Conservation (phyloP, 2,329 filamentous ascomycete genomes). For the Fusarium mangiferae region DNA sequence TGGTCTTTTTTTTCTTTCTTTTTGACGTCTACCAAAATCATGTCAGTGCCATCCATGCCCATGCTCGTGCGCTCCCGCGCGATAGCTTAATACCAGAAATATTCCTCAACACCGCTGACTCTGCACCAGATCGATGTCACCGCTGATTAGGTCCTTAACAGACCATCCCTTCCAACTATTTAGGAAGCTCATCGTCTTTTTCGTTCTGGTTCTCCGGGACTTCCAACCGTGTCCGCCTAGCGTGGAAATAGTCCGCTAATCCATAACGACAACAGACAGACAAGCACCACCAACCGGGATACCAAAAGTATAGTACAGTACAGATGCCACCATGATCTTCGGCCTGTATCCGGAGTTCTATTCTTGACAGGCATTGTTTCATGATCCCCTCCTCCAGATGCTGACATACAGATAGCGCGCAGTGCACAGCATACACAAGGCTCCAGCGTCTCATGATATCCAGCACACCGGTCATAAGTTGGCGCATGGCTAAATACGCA, state of each 20-base stretch:
- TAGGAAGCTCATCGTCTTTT: slow-evolving; percentile 18
- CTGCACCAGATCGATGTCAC: slow-evolving; percentile 19
- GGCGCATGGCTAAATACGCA: background rate
- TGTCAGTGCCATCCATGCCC: slow-evolving; percentile 41
- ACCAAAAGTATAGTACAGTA: slow-evolving; percentile 3
- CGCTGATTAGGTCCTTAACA: slow-evolving; percentile 16
- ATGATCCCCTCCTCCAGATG: background rate
- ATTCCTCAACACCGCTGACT: slow-evolving; percentile 1
- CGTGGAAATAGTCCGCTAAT: slow-evolving; percentile 24
- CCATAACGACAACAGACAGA: background rate
- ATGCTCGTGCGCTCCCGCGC: slow-evolving; percentile 20
- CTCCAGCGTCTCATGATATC: slow-evolving; percentile 3
- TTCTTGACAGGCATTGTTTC: background rate
- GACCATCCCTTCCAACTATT: background rate
- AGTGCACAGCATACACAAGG: background rate
- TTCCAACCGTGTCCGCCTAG: slow-evolving; percentile 34
- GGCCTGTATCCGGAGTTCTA: slow-evolving; percentile 1
- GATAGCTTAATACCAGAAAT: slow-evolving; percentile 24
- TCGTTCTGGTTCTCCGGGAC: slow-evolving; percentile 27
- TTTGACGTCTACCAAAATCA: background rate
- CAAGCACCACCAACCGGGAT: slow-evolving; percentile 7
- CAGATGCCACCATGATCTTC: slow-evolving; percentile 1
- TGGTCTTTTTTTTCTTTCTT: background rate
- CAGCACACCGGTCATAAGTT: background rate
- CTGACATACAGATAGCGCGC: background rate